Evolutionary conservation across 345 rosid genomes (phyloP), one percentile per base, ranked within the genome.

Genomic region (Rubroshorea leprosula): DNA sequence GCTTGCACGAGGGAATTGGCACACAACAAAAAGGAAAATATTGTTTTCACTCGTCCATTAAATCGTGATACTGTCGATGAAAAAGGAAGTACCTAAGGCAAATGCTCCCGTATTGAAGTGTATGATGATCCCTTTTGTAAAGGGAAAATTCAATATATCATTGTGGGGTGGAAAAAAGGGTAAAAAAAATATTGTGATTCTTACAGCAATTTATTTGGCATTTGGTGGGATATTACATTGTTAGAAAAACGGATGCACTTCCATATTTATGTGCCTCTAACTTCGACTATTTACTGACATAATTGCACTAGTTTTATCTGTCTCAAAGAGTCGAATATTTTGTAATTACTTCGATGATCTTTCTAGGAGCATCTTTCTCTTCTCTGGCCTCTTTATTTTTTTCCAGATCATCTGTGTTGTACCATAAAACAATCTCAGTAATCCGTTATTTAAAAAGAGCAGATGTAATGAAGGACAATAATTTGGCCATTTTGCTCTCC

Each of bases 111-210:
- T 25, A 22, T 45, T 54, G 22, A 66, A 66, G 60, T 18, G 51
- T n/a, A n/a, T n/a, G 27, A 49, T 23, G 57, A 41, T 61, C 64
- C 71, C 58, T 27, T 53, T 27, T 25, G 57, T 51, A n/a, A 47
- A 26, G 66, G 66, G 57, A 45, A 43, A 64, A 58, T 66, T 46
- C 25, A 68, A 71, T 68, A 58, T 59, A 67, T 64, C 64, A 59
- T 62, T 72, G 70, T 65, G 72, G 71, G 71, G 55, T 20, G 48
- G 35, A 23, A 29, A 64, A 54, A 39, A 43, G 16, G 20, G 0
- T 27, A 23, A 53, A 56, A 20, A 52, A 60, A 39, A 17, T n/a
- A 17, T 65, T 55, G 71, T 59, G 57, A 55, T 75, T 75, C 60
- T 67, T 64, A 54, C 54, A 41, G 21, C 67, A 57, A 68, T 63